Base-by-base conservation (phyloP, 1,284 basidiomycete genomes). In the Golubevia pallescens region DNA sequence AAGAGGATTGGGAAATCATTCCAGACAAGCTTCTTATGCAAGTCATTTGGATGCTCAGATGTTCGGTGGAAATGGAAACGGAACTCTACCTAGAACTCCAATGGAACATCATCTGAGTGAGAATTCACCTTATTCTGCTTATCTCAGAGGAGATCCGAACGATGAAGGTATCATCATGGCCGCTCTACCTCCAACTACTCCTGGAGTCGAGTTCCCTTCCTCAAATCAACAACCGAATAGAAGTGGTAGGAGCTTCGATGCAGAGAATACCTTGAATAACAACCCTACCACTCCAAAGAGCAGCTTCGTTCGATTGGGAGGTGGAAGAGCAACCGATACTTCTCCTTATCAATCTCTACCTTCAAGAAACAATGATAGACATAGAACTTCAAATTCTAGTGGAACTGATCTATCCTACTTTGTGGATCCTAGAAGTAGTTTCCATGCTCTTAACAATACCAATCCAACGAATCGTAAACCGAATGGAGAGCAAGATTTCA, bases 121-220 rank as follows among this genome's bases (percentile, higher is more conserved):
- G 32, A 70, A 66, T 62, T 63, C 69, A 16, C 67, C 71, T 1
- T 75, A 75, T 56, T 73, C 75, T 34, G 70, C 68, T 1, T 75
- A 77, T 56, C 38, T 79, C 24, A 61, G 66, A 14, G 68, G 70
- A 19, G 71, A 77, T 58, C 67, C 75, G 34, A 68, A n/a, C 42
- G 77, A 81, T 57, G 77, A 80, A 13, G 78, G 74, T 10, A 67
- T 57, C 55, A 81, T 81, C 61, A 81, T 80, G 78, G 73, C 76
- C 8, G 73, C 75, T 1, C 42, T 80, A 34, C 79, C 79, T 3
- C 68, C 75, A 0, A 55, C 63, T 7, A 42, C 51, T 3, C 60
- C 57, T 20, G 57, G 62, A 3, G 10, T 24, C 20, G 28, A 14
- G 23, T 20, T 32, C 51, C 7, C 61, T 1, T 53, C 53, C 8